Evolutionary conservation across 2,329 filamentous ascomycete genomes (phyloP), one percentile per base, ranked within the genome.

Genomic region (Neonectria hederae): DNA sequence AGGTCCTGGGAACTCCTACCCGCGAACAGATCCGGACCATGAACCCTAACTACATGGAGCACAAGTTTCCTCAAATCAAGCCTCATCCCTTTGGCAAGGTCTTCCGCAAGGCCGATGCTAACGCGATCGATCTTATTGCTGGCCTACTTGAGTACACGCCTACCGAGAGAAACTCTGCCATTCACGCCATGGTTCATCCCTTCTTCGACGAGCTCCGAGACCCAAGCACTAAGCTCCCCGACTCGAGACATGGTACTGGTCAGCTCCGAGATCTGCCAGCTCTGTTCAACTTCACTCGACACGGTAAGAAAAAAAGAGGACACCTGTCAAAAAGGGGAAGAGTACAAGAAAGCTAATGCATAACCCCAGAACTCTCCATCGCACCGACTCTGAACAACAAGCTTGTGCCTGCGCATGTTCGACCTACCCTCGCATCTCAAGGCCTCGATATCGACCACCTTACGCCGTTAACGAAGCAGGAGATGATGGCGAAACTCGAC

Each of bases 41-140:
- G 96, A 99, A 99, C 82, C 96, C 96, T 64, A 99, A 99, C 82
- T 99, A 99, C 82, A 99, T 99, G 96, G 96, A 99, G 83, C 96
- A 99, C 84, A 98, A 98, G 84, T 99, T 99, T 82, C 96, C 96
- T 52, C 96, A 99, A 81, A 99, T 99, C 84, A 99, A 99, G 85
- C 96, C 96, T 63, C 96, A 99, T 77, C 96, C 96, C 28, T 99
- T 99, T 86, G 97, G 92, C 83, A 98, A 98, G 88, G 96, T 99
- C 60, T 98, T 99, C 88, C 91, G 96, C 73, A 97, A 97, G 87
- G 96, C 96, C 61, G 93, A 97, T 72, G 87, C 89, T 32, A 94
- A 93, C 75, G 95, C 96, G 42, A 97, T 99, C 75, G 94, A 98
- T 76, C 84, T 99, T 74, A 98, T 99, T 78, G 96, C 94, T 58